phyloP scores from a whole-genome alignment of 108 stramenopile genomes.

The Pseudonitzschia delicatissima region DNA sequence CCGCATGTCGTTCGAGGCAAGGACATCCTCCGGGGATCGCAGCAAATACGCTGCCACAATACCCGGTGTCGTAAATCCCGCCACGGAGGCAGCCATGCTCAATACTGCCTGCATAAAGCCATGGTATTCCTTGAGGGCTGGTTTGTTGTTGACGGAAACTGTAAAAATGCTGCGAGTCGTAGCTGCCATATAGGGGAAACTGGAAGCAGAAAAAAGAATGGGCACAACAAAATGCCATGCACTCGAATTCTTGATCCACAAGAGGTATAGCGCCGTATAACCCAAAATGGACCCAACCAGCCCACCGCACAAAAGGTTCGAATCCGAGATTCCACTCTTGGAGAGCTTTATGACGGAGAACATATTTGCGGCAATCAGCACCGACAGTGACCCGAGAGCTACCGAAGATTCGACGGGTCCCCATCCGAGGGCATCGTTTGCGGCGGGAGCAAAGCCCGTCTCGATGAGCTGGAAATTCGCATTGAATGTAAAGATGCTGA shows the following conservation, averaged over 20 bases:
- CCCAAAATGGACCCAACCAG: conserved; percentile 14
- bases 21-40: conserved; percentile 57
- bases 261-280: conserved; percentile 21
- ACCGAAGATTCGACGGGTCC: conserved; percentile 49
- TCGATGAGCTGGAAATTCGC: conserved; percentile 73
- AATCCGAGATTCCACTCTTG: conserved; percentile 19
- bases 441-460: conserved; percentile 67
- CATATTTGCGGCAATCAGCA: conserved; percentile 60
- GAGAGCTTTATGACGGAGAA: conserved; percentile 31
- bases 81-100: conserved; percentile 65
- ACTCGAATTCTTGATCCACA: conserved; percentile 26
- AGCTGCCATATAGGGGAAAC: conserved; percentile 67
- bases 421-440: conserved; percentile 59
- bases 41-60: conserved; percentile 58
- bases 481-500: conserved; percentile 62
- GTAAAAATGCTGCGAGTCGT: conserved; percentile 65
- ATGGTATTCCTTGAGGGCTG: conserved; percentile 36
- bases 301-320: conserved; percentile 23
- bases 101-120: conserved; percentile 73
- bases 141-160: conserved; percentile 38
- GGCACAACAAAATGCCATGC: conserved; percentile 45
- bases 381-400: conserved; percentile 49
- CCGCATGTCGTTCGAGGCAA: conserved; percentile 39
- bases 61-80: conserved; percentile 66
- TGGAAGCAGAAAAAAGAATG: conserved; percentile 36